Percentiles rank a stretch among this genome's conserved stretches.
phyloP scores from a whole-genome alignment of 2,329 filamentous ascomycete genomes.

The Exutisphaerella laricina region DNA sequence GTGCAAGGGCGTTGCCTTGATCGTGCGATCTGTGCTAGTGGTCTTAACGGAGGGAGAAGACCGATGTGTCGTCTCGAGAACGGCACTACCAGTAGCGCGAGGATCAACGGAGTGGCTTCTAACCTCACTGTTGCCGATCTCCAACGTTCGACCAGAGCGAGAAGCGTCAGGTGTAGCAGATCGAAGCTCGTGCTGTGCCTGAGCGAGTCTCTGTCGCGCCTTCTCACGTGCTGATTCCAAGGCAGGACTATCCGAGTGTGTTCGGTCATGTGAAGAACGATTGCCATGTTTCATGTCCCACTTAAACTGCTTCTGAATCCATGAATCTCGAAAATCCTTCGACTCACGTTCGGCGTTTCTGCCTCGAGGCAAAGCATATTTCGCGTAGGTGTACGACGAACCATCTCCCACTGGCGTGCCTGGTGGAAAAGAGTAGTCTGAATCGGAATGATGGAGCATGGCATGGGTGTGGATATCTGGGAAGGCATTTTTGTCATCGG shows the following conservation, averaged over 20 bases:
- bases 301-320: conserved; percentile 47
- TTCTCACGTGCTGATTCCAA: conserved; percentile 1
- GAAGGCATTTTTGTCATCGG: not conserved
- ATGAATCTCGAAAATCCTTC: conserved; percentile 51
- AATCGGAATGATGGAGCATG: not conserved
- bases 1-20: conserved; percentile 41
- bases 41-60: conserved; percentile 29
- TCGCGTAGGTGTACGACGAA: conserved; percentile 80
- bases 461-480: not conserved
- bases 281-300: conserved; percentile 48
- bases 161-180: conserved; percentile 9
- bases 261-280: conserved; percentile 15
- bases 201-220: not conserved
- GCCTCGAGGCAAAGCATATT: conserved; percentile 75
- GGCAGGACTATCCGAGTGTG: conserved; percentile 15
- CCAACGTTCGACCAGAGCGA: conserved; percentile 16
- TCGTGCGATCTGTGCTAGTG: conserved; percentile 41
- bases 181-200: not conserved
- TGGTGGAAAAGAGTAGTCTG: conserved; percentile 1
- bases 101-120: conserved; percentile 32
- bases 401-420: conserved; percentile 14
- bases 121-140: conserved; percentile 12
- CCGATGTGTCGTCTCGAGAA: conserved; percentile 24
- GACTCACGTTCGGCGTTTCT: conserved; percentile 68
- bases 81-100: conserved; percentile 10